Percentiles rank a stretch among this genome's conserved stretches.
Evolutionary conservation across 2,329 filamentous ascomycete species (phyloP).

Genomic region (Scytalidium lignicola): DNA sequence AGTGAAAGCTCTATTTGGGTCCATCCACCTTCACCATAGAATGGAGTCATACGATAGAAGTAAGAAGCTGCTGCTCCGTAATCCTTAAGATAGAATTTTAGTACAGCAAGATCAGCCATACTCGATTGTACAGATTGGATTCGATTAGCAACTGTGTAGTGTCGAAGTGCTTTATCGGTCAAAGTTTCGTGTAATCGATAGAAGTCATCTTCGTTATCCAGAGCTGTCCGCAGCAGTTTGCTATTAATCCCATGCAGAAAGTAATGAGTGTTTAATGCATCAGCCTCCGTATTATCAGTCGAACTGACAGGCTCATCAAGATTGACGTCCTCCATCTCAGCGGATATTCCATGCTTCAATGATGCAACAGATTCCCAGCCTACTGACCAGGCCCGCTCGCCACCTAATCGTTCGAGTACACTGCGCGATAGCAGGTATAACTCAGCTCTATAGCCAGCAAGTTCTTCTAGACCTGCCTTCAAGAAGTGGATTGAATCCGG

Average conservation of each 20-base stretch:
- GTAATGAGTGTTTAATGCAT: slow-evolving; percentile 6
- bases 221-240: slow-evolving; percentile 53
- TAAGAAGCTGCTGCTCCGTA: slow-evolving; percentile 68
- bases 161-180: slow-evolving; percentile 78
- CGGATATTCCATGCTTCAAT: slow-evolving; percentile 28
- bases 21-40: slow-evolving; percentile 77
- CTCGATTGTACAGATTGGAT: slow-evolving; percentile 70
- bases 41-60: slow-evolving; percentile 72
- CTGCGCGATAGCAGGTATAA: slow-evolving; percentile 75
- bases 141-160: slow-evolving; percentile 76
- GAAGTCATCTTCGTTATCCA: slow-evolving; percentile 59
- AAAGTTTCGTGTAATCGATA: slow-evolving; percentile 66
- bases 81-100: slow-evolving; percentile 74
- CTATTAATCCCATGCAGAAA: slow-evolving; percentile 45
- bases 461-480: slow-evolving; percentile 68
- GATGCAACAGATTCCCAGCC: slow-evolving; percentile 63
- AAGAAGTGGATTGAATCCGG: slow-evolving; percentile 40
- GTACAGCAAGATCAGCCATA: slow-evolving; percentile 77
- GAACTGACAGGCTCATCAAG: slow-evolving; percentile 32
- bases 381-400: slow-evolving; percentile 67
- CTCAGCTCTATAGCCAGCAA: slow-evolving; percentile 79
- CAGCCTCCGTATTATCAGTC: neutral
- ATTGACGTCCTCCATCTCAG: slow-evolving; percentile 52
- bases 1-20: slow-evolving; percentile 73
- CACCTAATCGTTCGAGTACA: slow-evolving; percentile 70